These are phyloP conservation scores for Davidsoniella neocaledoniae DNA, from an alignment of 2,329 filamentous ascomycete genomes.

Conservation along the genomic window DNA sequence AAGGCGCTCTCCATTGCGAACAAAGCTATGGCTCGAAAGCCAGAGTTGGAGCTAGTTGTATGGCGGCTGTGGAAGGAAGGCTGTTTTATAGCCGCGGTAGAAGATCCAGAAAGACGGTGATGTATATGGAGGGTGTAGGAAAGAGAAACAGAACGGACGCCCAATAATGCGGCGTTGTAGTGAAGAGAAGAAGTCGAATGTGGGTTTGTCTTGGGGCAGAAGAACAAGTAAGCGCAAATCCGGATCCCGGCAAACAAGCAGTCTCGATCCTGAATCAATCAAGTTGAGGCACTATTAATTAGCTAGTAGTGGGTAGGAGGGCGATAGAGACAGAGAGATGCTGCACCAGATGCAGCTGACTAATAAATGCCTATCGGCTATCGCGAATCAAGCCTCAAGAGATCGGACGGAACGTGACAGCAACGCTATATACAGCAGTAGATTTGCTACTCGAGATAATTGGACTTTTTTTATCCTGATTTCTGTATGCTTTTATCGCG, in stretches of 20 bases:
- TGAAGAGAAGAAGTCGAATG: slow-evolving; percentile 1
- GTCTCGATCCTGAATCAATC: too few relatives aligned
- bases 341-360: not conserved
- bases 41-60: slow-evolving; percentile 1
- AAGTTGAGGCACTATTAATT: not conserved
- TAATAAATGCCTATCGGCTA: not conserved
- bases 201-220: slow-evolving; percentile 1
- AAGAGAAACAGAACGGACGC: not conserved
- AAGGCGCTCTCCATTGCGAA: slow-evolving; percentile 46
- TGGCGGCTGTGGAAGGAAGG: not conserved
- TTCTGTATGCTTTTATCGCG: too few relatives aligned
- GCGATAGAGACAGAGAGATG: too few relatives aligned
- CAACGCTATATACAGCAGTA: too few relatives aligned
- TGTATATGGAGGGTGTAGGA: not conserved
- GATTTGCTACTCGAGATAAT: too few relatives aligned
- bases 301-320: not conserved
- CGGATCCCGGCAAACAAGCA: slow-evolving; percentile 2
- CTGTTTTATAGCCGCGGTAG: not conserved
- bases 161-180: too few relatives aligned
- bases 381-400: not conserved
- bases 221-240: slow-evolving; percentile 7
- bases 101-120: not conserved
- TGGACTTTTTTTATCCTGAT: too few relatives aligned
- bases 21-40: slow-evolving; percentile 3
- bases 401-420: not conserved